Base-by-base conservation (phyloP, 2,329 filamentous ascomycete species). In the Paecilomyces sp. region DNA sequence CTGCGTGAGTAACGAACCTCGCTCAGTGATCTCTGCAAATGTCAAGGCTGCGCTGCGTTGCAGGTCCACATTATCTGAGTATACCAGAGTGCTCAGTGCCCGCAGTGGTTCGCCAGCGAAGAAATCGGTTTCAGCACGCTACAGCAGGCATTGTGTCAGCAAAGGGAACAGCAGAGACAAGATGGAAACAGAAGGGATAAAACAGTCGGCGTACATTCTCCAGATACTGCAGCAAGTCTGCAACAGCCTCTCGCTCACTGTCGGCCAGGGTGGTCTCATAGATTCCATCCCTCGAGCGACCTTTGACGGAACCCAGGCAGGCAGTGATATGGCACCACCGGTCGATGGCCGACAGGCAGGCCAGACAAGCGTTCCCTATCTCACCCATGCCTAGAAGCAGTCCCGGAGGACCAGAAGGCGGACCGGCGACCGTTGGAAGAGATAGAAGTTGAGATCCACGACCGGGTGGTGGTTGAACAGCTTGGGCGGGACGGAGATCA, bases 111-210 rank as follows among this genome's bases (percentile, higher is more conserved):
- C 92, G 77, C 94, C 94, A 41, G 90, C 88, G 79, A 99, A 99
- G 85, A 99, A 99, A 77, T 99, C 93, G 69, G 92, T 97, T 76
- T 99, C 94, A 72, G 88, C 89, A 73, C 94, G 89, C 94, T 97
- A 74, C 62, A 41, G 62, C 11, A 58, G 61, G 57, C 58, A 36
- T 15, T n/a, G 59, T 15, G 59, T 73, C 60, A 70, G 66, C 34
- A 53, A 61, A 15, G 51, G 50, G 55, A 55, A 18, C 47, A 34
- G 62, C 61, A 50, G 50, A 33, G 33, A 58, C 24, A 47, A 57
- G 30, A 22, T 41, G 56, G 57, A 31, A 59, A 57, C 53, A 60
- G 52, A 34, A 57, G n/a, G 57, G 57, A 53, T 18, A 25, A 58
- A 12, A 47, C 34, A 1, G 25, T 13, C 9, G 25, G 79, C 85